Base-by-base conservation (phyloP, 768 basidiomycete species). In the Dendrothele bispora region DNA sequence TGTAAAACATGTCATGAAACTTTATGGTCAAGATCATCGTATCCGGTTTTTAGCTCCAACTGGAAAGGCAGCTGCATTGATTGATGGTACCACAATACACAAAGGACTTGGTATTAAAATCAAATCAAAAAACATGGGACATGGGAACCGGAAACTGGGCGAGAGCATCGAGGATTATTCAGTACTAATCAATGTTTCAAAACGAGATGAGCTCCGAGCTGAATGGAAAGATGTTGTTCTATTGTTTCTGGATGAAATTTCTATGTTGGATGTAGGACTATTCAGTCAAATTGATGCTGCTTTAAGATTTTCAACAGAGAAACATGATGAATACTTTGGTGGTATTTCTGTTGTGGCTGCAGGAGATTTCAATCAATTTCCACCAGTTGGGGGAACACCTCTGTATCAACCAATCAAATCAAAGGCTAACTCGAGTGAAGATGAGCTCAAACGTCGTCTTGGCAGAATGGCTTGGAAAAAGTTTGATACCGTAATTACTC, bases 231-330 rank as follows among this genome's bases (percentile, higher is more conserved):
- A 57, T 44, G 62, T 67, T 0, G 51, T 54, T 10, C 44, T 62
- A 10, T 4, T 65, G 2, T 44, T 68, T 2, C 41, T 66, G 14
- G 66, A 67, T 56, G 66, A 70, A 44, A 43, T 59, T 0, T 70
- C 66, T 4, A 15, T 67, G 20, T 2, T 62, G 1, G 56, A 61
- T 34, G 17, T 25, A 7, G 48, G 62, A 22, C 46, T 68, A 0
- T n/a, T 66, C 3, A 50, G 43, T 15, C 56, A 65, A 8, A 49
- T 71, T 14, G 64, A 70, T 39, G 45, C 34, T 24, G 4, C 45
- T 7, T 20, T 43, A 21, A 15, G 42, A 10, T 43, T 14, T 39
- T 20, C 39, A 12, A 39, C 22, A 39, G 39, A 39, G 26, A 24
- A 20, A 11, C 11, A 5, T 10, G 26, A 29, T 30, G 7, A 30